Base-by-base conservation (phyloP, 2,329 filamentous ascomycete species). In the Leptographium radiaticola region DNA sequence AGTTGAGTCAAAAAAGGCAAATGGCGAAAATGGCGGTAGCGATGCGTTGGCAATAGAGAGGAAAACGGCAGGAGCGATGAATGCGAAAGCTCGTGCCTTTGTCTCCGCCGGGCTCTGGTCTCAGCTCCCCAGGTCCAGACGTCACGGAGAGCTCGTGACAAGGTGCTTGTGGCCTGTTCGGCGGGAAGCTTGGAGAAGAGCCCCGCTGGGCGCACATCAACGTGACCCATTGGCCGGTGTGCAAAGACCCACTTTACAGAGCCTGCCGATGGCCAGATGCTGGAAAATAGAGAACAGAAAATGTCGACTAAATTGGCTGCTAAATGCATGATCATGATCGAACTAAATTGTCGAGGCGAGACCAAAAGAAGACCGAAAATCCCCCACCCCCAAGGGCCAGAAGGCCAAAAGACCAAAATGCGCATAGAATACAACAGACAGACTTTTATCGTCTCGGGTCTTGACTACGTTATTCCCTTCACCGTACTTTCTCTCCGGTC, bases 141-240 rank as follows among this genome's bases (percentile, higher is more conserved):
- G 47, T 38, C 48, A 51, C 47, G 49, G 38, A 25, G 11, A 52
- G 50, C 53, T 57, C 55, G 53, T 57, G 56, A 56, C 56, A 53
- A 55, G 56, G 53, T 51, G 39, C 20, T 7, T 46, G 53, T 50
- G 52, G 38, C 31, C 52, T 52, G 52, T 54, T 47, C 40, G 15
- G 9, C 20, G 25, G 25, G 38, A 36, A 48, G 48, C 43, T 47
- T 40, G 51, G 43, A 36, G 38, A n/a, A 30, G 18, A 7, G 36
- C 40, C 18, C 54, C 53, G 45, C 47, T 42, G 15, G 12, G 20
- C 8, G 2, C 7, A 43, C 10, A 44, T 12, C 15, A 38, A 56
- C 57, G 56, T 53, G 56, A 38, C 49, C 55, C 12, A 55, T 59
- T 59, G 57, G 57, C n/a, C 13, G 31, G 12, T 36, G 9, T 36